Percentiles rank a stretch among this genome's conserved stretches.
Evolutionary conservation across 768 basidiomycete species (phyloP).

Genomic region (Rubroboletus pulcherrimus): DNA sequence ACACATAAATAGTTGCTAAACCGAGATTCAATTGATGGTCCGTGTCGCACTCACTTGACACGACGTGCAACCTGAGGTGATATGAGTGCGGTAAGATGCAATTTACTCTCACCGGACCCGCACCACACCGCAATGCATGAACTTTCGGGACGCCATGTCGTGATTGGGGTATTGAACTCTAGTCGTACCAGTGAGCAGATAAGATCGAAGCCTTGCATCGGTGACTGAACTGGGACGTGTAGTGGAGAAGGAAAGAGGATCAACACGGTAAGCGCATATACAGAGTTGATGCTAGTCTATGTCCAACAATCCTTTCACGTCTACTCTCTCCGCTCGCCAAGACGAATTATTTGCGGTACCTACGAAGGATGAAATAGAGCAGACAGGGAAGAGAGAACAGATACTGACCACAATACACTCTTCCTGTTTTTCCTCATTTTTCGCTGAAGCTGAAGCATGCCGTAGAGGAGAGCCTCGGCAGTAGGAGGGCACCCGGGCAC

Average conservation of each 20-base stretch:
- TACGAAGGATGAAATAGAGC: constrained; percentile 3
- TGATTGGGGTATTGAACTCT: neutral
- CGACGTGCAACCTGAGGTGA: neutral
- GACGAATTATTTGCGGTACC: constrained; percentile 27
- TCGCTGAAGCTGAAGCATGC: constrained; percentile 94
- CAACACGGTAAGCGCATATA: constrained; percentile 15
- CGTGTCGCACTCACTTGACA: neutral
- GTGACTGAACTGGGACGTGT: constrained; percentile 1
- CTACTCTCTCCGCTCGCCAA: neutral
- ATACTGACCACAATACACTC: constrained; percentile 75
- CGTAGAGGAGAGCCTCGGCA: constrained; percentile 95
- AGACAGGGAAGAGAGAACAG: no score
- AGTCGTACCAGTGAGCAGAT: neutral
- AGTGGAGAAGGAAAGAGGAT: neutral
- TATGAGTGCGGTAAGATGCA: neutral
- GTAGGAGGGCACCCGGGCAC: constrained; percentile 94
- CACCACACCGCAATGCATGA: neutral
- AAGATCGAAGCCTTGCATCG: neutral
- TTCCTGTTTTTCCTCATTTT: constrained; percentile 92
- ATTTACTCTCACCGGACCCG: neutral
- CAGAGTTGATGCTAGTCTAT: constrained; percentile 25
- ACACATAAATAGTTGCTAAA: neutral
- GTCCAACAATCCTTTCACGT: constrained; percentile 8
- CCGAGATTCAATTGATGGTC: neutral
- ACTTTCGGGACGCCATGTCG: neutral